Percentiles rank a stretch among this genome's conserved stretches.
Conservation (phyloP, 1,139 yeast species). For the Geotrichum reessii region DNA sequence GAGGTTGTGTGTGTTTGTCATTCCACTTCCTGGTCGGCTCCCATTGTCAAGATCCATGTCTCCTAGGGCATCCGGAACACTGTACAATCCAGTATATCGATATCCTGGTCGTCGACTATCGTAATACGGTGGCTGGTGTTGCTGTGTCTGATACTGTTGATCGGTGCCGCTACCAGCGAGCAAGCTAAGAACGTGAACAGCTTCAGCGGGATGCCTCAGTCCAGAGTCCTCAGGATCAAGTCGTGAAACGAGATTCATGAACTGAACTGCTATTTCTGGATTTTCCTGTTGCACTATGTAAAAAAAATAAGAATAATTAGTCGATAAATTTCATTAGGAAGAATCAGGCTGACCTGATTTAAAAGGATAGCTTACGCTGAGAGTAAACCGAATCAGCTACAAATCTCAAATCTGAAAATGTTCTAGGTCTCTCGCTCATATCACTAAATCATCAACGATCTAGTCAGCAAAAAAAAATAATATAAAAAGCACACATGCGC, state of each 20-base stretch:
- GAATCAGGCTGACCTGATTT: not conserved
- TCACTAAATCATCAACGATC: not conserved
- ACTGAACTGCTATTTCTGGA: conserved; percentile 18
- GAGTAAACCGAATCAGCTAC: conserved; percentile 7
- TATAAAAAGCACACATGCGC: not conserved
- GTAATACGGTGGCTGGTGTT: conserved; percentile 1
- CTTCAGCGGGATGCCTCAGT: conserved; percentile 16
- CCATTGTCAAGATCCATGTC: not conserved
- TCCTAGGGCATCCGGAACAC: conserved; percentile 12
- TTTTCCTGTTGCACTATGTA: conserved; percentile 14
- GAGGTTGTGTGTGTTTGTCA: not conserved
- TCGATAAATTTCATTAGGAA: not conserved
- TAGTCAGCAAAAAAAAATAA: not conserved
- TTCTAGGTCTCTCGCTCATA: conserved; percentile 4
- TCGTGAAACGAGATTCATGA: conserved; percentile 14
- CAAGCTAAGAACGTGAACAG: conserved; percentile 11
- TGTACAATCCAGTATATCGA: conserved; percentile 11
- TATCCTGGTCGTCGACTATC: conserved; percentile 1
- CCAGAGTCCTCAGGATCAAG: conserved; percentile 9
- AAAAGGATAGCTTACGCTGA: conserved; percentile 3
- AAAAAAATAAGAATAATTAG: not conserved
- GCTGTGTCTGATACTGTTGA: not conserved
- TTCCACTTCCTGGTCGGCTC: not conserved
- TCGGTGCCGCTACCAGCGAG: conserved; percentile 11
- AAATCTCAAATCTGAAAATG: conserved; percentile 12